Evolutionary conservation across 1,284 basidiomycete genomes (phyloP).

Genomic region (Papiliotrema fonsecae): DNA sequence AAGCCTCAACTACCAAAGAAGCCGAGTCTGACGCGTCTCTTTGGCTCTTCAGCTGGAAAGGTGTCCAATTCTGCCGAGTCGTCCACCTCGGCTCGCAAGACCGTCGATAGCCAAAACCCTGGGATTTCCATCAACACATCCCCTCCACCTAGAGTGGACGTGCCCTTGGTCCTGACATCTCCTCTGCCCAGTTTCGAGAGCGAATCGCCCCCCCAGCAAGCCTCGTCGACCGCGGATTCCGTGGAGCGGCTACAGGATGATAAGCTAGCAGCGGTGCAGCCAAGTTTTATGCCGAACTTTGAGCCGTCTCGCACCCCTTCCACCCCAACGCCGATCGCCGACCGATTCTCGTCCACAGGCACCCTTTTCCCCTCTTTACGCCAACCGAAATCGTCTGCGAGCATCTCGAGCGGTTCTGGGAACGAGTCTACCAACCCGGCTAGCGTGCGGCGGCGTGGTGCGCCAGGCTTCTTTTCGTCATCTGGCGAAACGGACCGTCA

Average conservation of each 20-base stretch:
- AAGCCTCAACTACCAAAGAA: conserved; percentile 21
- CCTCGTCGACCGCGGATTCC: neutral
- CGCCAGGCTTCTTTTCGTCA: conserved; percentile 38
- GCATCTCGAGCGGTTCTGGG: neutral
- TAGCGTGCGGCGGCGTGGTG: conserved; percentile 24
- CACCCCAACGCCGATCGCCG: conserved; percentile 45
- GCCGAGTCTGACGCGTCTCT: conserved; percentile 23
- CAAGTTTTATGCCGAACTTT: too few relatives aligned
- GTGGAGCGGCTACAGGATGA: neutral
- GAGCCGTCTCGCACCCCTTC: neutral
- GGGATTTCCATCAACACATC: conserved; percentile 12
- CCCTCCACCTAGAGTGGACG: conserved; percentile 29
- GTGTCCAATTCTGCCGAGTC: conserved; percentile 10
- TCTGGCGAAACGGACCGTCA: conserved; percentile 7
- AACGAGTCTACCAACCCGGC: conserved; percentile 16
- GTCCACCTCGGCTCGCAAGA: too few relatives aligned
- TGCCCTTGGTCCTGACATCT: conserved; percentile 18
- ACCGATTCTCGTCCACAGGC: conserved; percentile 34
- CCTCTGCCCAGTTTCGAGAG: conserved; percentile 11
- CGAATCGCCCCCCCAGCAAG: neutral
- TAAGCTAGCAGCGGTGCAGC: too few relatives aligned
- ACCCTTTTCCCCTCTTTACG: conserved; percentile 19
- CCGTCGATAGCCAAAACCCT: conserved; percentile 15
- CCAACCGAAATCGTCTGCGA: conserved; percentile 13
- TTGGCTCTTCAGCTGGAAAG: conserved; percentile 3